A percentile compares a stretch with the other conserved stretches of the same genome.
phyloP scores from a whole-genome alignment of 257 asterid species.

The Solanum pinnatisectum region DNA sequence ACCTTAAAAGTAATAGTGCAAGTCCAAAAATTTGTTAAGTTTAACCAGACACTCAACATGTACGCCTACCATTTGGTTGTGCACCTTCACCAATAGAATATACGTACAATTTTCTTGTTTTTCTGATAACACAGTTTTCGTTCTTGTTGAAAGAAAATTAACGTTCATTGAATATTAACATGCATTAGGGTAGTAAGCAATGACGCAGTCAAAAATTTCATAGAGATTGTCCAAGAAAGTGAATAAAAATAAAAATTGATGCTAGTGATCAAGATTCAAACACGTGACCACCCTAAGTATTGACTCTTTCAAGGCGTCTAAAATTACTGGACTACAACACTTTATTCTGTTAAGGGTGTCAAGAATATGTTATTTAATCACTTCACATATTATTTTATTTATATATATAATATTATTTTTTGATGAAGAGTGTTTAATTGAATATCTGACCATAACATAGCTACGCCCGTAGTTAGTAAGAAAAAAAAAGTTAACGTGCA shows the following conservation, averaged over 20 bases:
- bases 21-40: background rate
- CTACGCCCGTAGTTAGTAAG: background rate
- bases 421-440: background rate
- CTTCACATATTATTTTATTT: too few species aligned
- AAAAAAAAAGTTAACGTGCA: too few species aligned
- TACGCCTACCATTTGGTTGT: background rate
- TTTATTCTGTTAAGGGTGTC: too few species aligned
- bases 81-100: background rate
- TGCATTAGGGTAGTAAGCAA: background rate
- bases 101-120: background rate
- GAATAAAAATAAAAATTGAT: too few species aligned
- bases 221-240: background rate
- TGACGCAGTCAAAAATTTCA: background rate
- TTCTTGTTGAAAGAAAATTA: background rate
- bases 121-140: background rate
- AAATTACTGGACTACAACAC: too few species aligned
- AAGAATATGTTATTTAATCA: background rate
- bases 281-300: background rate
- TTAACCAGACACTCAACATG: background rate
- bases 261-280: background rate
- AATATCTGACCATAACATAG: too few species aligned
- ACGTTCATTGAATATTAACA: background rate
- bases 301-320: fast-evolving
- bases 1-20: background rate
- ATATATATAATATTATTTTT: too few species aligned